A percentile compares a stretch with the other conserved stretches of the same genome.
phyloP scores from a whole-genome alignment of 768 basidiomycete species.

The Gyrodon lividus region DNA sequence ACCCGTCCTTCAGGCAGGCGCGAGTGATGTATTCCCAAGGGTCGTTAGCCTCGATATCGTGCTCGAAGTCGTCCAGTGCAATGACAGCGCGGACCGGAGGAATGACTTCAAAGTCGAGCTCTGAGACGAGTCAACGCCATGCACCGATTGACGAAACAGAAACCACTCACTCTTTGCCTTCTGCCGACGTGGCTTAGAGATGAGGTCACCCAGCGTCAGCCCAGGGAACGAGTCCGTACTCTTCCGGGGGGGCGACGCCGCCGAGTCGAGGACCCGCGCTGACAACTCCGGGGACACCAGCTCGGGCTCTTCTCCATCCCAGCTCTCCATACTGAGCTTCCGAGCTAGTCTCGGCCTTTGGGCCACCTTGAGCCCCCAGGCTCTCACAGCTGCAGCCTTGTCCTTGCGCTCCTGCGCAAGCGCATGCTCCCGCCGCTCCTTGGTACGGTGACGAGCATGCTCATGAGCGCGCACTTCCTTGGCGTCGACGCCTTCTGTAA shows the following conservation, averaged over 20 bases:
- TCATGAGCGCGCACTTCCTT: slow-evolving; percentile 34
- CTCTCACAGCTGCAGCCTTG: slow-evolving; percentile 16
- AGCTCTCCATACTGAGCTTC: slow-evolving; percentile 27
- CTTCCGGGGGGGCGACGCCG: slow-evolving; percentile 2
- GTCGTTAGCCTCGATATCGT: slow-evolving; percentile 23
- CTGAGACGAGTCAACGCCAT: slow-evolving; percentile 8
- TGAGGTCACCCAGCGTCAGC: slow-evolving; percentile 28
- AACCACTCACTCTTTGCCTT: slow-evolving; percentile 26
- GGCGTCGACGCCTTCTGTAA: slow-evolving; percentile 15
- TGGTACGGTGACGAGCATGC: slow-evolving; percentile 33
- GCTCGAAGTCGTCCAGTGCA: slow-evolving; percentile 26
- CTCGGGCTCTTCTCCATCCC: slow-evolving; percentile 26
- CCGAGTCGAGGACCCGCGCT: neutral
- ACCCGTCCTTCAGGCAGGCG: slow-evolving; percentile 25
- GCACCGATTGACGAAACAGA: neutral
- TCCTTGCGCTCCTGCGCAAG: slow-evolving; percentile 33
- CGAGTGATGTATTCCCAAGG: slow-evolving; percentile 34
- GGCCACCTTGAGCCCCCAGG: slow-evolving; percentile 19
- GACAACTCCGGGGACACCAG: neutral
- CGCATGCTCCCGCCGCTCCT: slow-evolving; percentile 32
- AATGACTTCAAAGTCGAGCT: slow-evolving; percentile 29
- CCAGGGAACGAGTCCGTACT: slow-evolving; percentile 11
- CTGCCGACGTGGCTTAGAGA: slow-evolving; percentile 22
- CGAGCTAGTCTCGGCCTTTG: slow-evolving; percentile 19
- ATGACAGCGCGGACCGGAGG: slow-evolving; percentile 33